Base-by-base conservation (phyloP, 441 rosid genomes). In the Arabidopsis hybrid region DNA sequence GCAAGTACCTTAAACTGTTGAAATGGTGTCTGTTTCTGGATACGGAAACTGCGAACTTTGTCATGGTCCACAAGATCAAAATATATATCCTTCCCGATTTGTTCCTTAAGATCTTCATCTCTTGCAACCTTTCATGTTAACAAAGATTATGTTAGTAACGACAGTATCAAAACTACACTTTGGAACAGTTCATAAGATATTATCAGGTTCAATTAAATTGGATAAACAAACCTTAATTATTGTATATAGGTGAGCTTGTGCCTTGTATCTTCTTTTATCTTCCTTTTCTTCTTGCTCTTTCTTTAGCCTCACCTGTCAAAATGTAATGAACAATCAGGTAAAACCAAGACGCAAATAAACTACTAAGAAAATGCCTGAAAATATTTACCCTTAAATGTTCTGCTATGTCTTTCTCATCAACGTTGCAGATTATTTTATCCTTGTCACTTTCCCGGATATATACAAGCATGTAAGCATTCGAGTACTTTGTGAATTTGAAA, bases 1-100 rank as follows among this genome's bases (percentile, higher is more conserved):
- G 67, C 32, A 26, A 71, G 65, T 81, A 89, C 95, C 95, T 89
- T 87, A 76, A 89, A 87, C 57, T 76, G 73, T 65, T 79, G 82
- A 65, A 89, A 89, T 29, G 83, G 74, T 60, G 69, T 87, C 80
- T 87, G 95, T 68, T 87, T 89, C 83, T 83, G 90, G 80, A 89
- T 85, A 13, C 90, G 88, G 73, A 89, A 87, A 72, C 89, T 87
- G 53, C 77, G 85, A 72, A 87, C 95, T 86, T 87, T 89, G 43
- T 87, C 92, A 83, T 89, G 95, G 79, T 89, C 90, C 67, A 89
- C 95, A 75, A 89, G 90, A 73, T 89, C 95, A 86, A 87, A 89
- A 76, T 81, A 87, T 80, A 86, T 85, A 76, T 86, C 88, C 79
- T 73, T 89, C 45, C 92, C 95, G 79, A 86, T 80, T 75, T 84